These are phyloP conservation scores for Penicillium frequentans DNA, from an alignment of 2,329 filamentous ascomycete species.

Conservation along the genomic window DNA sequence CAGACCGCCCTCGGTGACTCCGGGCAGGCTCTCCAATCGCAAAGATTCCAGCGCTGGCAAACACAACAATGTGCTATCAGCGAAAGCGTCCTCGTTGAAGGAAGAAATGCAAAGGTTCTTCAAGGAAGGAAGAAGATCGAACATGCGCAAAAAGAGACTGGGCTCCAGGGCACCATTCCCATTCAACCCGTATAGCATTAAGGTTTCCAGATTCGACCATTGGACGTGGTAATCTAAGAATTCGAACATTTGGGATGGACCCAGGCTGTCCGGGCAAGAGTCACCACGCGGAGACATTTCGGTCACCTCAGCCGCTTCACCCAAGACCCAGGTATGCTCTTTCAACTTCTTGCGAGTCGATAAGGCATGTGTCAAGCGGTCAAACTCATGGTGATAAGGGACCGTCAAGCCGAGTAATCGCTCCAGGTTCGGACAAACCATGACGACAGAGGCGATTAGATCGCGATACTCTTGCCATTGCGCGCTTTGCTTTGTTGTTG, in stretches of 20 bases:
- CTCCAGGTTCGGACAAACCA: slow-evolving; percentile 60
- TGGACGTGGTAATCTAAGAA: slow-evolving; percentile 56
- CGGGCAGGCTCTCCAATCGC: slow-evolving; percentile 56
- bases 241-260: slow-evolving; percentile 50
- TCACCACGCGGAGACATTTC: slow-evolving; percentile 39
- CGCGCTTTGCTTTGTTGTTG: slow-evolving; percentile 40
- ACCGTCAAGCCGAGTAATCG: slow-evolving; percentile 54
- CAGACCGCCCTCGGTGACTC: slow-evolving; percentile 58
- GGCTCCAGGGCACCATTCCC: slow-evolving; percentile 50
- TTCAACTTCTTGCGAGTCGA: slow-evolving; percentile 55
- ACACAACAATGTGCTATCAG: slow-evolving; percentile 54
- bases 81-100: slow-evolving; percentile 55
- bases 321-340: slow-evolving; percentile 59
- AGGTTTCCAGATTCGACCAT: slow-evolving; percentile 53
- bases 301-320: slow-evolving; percentile 42
- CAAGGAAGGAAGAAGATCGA: slow-evolving; percentile 54
- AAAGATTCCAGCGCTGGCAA: slow-evolving; percentile 55
- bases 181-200: slow-evolving; percentile 52
- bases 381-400: slow-evolving; percentile 55
- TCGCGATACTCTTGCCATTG: slow-evolving; percentile 53
- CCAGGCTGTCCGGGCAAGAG: slow-evolving; percentile 45
- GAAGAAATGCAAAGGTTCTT: slow-evolving; percentile 56
- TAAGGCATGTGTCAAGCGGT: slow-evolving; percentile 56
- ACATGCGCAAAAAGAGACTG: slow-evolving; percentile 54
- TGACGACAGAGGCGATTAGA: slow-evolving; percentile 56